Percentiles rank a stretch among this genome's conserved stretches.
Evolutionary conservation across 768 basidiomycete species (phyloP).

Genomic region (Mycena polygramma): DNA sequence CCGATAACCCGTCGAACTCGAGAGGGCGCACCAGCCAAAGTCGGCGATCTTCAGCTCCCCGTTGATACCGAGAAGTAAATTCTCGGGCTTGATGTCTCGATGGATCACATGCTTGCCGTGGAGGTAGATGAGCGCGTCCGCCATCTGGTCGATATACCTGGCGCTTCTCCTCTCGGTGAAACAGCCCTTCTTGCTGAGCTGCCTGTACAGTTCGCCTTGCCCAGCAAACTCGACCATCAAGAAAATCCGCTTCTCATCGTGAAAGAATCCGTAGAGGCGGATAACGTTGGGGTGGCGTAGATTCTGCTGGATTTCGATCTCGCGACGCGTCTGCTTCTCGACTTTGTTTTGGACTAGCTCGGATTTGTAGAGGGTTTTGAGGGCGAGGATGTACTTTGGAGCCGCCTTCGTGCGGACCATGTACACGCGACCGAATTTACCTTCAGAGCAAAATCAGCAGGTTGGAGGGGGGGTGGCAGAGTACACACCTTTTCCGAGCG

Average conservation of each 20-base stretch:
- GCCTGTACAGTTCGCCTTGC: slow-evolving; percentile 97
- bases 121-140: slow-evolving; percentile 92
- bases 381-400: slow-evolving; percentile 93
- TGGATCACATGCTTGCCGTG: slow-evolving; percentile 98
- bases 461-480: neutral
- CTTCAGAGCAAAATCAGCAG: slow-evolving; percentile 44
- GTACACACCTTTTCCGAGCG: slow-evolving; percentile 78
- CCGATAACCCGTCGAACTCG: neutral
- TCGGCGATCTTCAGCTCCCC: slow-evolving; percentile 99
- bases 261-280: slow-evolving; percentile 96
- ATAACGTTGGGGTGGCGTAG: slow-evolving; percentile 95
- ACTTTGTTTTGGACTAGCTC: slow-evolving; percentile 93
- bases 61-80: slow-evolving; percentile 92
- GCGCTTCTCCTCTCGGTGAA: slow-evolving; percentile 92
- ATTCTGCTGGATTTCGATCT: slow-evolving; percentile 99
- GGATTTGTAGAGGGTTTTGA: slow-evolving; percentile 97
- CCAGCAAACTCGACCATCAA: slow-evolving; percentile 98
- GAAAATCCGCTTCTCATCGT: slow-evolving; percentile 97
- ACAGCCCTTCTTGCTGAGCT: slow-evolving; percentile 85
- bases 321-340: slow-evolving; percentile 96
- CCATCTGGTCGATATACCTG: slow-evolving; percentile 98
- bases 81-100: slow-evolving; percentile 99
- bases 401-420: slow-evolving; percentile 94
- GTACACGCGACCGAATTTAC: slow-evolving; percentile 98
- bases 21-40: slow-evolving; percentile 89